Base-by-base conservation (phyloP, 1,284 basidiomycete genomes). In the Coniophora puteana region DNA sequence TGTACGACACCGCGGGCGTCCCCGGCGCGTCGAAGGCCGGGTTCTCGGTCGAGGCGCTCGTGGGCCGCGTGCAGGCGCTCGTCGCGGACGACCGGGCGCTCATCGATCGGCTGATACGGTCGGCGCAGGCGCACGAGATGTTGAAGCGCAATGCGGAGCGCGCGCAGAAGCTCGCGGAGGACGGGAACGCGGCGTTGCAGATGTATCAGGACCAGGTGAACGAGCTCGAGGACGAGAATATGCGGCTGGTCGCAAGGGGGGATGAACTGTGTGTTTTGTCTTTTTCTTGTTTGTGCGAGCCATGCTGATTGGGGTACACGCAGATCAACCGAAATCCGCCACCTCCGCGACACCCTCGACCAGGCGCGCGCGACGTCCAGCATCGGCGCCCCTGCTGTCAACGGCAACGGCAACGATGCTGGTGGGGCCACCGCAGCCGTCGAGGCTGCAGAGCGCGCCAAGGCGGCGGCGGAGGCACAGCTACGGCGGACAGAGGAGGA, bases 141-240 rank as follows among this genome's bases (percentile, higher is more conserved):
- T 72, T 93, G 49, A 93, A 91, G 74, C 86, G 83, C 64, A 94
- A 94, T 57, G 91, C 91, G 14, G 86, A 89, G 51, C 74, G 89
- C 36, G 91, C 91, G 10, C 88, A 92, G 68, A 90, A 89, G 61
- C 72, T 95, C 18, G 90, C 89, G 2, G 80, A 84, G 58, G 90
- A 92, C 44, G 86, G 84, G 34, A 82, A 80, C 45, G 58, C 59
- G 12, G 86, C 82, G 16, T 65, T 95, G 28, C 88, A 89, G 69
- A 92, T 85, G 22, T 94, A 94, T 59, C 88, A 93, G 67, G 83
- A 81, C 64, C 90, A 93, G 57, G 86, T 93, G 3, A 74, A 76
- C 51, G 74, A 73, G 31, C 69, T 93, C 40, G 89, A 93, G 55
- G 86, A 89, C 46, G 72, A 85, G 43, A 83, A 87, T 51, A 56